Percentiles rank a stretch among this genome's conserved stretches.
Evolutionary conservation across 2,329 filamentous ascomycete species (phyloP).

Genomic region (Verticillium zaregamsianum): DNA sequence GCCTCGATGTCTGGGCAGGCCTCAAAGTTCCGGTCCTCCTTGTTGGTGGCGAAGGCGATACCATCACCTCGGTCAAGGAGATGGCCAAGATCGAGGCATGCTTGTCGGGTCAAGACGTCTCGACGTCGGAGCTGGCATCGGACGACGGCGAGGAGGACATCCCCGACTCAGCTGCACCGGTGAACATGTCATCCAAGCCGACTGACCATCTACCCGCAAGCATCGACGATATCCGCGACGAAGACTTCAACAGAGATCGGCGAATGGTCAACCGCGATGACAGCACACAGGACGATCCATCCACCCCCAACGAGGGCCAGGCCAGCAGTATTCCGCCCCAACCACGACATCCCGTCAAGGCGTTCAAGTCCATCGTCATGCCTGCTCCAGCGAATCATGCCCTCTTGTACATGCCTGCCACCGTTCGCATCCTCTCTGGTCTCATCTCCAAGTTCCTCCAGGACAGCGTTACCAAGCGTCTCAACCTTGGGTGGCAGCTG

Average conservation of each 20-base stretch:
- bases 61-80: conserved; percentile 68
- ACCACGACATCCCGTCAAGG: conserved; percentile 41
- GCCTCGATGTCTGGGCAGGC: conserved; percentile 65
- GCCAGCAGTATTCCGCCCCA: conserved; percentile 37
- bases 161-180: conserved; percentile 44
- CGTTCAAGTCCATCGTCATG: conserved; percentile 66
- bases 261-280: conserved; percentile 24
- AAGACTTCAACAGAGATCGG: conserved; percentile 28
- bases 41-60: conserved; percentile 72
- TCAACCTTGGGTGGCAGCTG: conserved; percentile 86
- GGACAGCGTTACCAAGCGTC: conserved; percentile 67
- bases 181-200: conserved; percentile 29
- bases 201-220: conserved; percentile 27
- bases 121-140: conserved; percentile 7
- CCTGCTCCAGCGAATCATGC: conserved; percentile 78
- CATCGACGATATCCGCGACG: conserved; percentile 32
- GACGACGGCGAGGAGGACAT: conserved; percentile 27
- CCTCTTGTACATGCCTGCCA: conserved; percentile 74
- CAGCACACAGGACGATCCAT: conserved; percentile 38
- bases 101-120: conserved; percentile 5
- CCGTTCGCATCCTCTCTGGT: conserved; percentile 72
- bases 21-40: conserved; percentile 73
- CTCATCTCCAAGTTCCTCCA: conserved; percentile 80
- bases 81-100: conserved; percentile 58
- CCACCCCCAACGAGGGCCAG: conserved; percentile 38